phyloP scores from a whole-genome alignment of 2,329 filamentous ascomycete species.

The Niveomyces coronatus region DNA sequence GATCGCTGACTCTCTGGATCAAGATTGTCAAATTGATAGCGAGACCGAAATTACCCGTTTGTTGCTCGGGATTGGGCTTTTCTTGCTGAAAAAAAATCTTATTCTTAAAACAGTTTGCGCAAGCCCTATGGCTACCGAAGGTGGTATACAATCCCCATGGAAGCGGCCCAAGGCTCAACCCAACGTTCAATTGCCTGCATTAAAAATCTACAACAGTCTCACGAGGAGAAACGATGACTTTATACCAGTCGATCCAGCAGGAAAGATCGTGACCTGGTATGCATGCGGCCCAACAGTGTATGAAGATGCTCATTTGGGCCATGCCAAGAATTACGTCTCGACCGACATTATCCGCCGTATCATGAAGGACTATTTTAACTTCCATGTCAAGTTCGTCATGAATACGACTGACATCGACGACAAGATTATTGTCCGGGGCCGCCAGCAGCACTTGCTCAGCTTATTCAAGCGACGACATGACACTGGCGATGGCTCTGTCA shows the following conservation, averaged over 20 bases:
- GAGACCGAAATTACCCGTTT: no score
- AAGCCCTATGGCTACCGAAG: neutral
- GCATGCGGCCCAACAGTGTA: constrained; percentile 65
- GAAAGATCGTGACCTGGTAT: constrained; percentile 1
- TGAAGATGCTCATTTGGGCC: constrained; percentile 61
- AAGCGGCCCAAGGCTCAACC: neutral
- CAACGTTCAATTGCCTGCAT: constrained; percentile 6
- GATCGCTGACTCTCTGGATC: no score
- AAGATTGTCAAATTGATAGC: no score
- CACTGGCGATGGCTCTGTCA: constrained; percentile 11
- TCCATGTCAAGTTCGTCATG: constrained; percentile 68
- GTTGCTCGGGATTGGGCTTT: no score
- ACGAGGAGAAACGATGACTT: constrained; percentile 54
- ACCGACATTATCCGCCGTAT: constrained; percentile 72
- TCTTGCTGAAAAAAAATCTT: no score
- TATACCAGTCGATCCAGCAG: constrained; percentile 31
- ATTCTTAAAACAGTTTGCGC: no score
- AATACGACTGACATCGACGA: constrained; percentile 71
- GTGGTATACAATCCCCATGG: neutral
- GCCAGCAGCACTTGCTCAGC: constrained; percentile 64
- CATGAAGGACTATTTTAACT: constrained; percentile 63
- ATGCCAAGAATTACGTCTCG: constrained; percentile 71
- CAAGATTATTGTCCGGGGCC: constrained; percentile 42
- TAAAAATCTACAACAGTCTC: constrained; percentile 57
- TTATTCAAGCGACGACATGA: constrained; percentile 5